Evolutionary conservation across 768 basidiomycete species (phyloP).

Genomic region (Boletus pseudo-olivaceus): DNA sequence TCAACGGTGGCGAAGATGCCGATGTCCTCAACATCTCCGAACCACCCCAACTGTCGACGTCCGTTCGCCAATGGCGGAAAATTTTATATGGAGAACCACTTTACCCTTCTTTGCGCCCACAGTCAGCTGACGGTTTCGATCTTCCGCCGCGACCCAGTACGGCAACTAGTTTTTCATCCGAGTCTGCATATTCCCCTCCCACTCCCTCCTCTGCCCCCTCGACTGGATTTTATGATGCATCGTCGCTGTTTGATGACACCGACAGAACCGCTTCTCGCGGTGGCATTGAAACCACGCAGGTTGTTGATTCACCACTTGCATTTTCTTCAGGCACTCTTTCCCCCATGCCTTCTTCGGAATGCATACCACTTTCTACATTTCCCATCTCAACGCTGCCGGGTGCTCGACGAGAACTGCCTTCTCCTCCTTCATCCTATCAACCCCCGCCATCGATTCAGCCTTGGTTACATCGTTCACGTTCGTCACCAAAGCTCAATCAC

Average conservation of each 20-base stretch:
- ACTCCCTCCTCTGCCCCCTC: conserved; percentile 43
- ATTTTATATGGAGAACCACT: conserved; percentile 40
- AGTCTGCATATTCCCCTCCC: conserved; percentile 44
- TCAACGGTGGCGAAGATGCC: conserved; percentile 23
- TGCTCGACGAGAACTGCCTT: conserved; percentile 26
- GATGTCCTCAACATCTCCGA: conserved; percentile 30
- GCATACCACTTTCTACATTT: conserved; percentile 22
- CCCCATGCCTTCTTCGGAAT: conserved; percentile 31
- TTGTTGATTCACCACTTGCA: conserved; percentile 13
- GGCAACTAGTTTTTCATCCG: conserved; percentile 45
- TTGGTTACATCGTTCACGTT: conserved; percentile 34
- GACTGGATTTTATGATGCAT: conserved; percentile 20
- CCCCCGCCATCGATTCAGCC: conserved; percentile 29
- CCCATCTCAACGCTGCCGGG: conserved; percentile 16
- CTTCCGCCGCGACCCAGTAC: conserved; percentile 24
- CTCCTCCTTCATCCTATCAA: conserved; percentile 30
- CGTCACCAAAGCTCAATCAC: conserved; percentile 34
- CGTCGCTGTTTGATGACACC: conserved; percentile 22
- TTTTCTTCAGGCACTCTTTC: conserved; percentile 26
- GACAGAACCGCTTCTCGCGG: conserved; percentile 12
- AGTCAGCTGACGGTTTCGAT: conserved; percentile 23
- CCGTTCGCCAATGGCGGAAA: conserved; percentile 40
- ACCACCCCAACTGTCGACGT: conserved; percentile 29
- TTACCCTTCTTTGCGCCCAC: conserved; percentile 38
- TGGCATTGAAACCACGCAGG: conserved; percentile 3